Percentiles rank a stretch among this genome's conserved stretches.
Evolutionary conservation across 2,329 filamentous ascomycete genomes (phyloP).

Genomic region (Fusarium hainanense): DNA sequence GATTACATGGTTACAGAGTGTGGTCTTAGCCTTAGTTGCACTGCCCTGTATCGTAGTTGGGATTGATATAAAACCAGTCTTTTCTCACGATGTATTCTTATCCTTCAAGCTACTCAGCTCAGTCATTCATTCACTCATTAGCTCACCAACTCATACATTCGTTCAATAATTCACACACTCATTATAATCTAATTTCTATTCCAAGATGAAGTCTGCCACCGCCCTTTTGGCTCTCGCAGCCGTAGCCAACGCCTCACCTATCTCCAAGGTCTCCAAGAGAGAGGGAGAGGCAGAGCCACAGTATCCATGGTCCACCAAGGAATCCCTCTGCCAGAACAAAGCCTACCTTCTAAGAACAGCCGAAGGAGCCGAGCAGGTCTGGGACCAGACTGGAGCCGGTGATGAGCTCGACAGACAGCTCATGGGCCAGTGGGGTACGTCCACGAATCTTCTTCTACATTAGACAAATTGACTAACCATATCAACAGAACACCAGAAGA

Average conservation of each 20-base stretch:
- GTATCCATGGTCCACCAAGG: neutral
- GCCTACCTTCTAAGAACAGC: neutral
- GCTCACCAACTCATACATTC: neutral
- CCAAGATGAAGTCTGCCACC: neutral
- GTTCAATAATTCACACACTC: neutral
- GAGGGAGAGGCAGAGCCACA: neutral
- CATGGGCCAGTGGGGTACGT: neutral
- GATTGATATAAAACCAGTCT: neutral
- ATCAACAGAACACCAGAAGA: neutral
- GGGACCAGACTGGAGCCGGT: neutral
- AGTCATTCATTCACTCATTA: neutral
- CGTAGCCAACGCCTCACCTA: neutral
- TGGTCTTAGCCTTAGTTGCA: neutral
- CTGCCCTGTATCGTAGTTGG: neutral
- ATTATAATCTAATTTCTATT: neutral
- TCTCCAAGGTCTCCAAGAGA: neutral
- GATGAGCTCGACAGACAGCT: neutral
- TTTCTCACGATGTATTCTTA: neutral
- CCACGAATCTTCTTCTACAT: rapidly evolving
- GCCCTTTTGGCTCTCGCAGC: neutral
- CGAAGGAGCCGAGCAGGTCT: neutral
- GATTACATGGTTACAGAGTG: neutral
- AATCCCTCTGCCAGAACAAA: neutral
- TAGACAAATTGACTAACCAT: neutral
- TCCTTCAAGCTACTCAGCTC: neutral